Base-by-base conservation (phyloP, 306 rosid genomes). In the Gillenia trifoliata region DNA sequence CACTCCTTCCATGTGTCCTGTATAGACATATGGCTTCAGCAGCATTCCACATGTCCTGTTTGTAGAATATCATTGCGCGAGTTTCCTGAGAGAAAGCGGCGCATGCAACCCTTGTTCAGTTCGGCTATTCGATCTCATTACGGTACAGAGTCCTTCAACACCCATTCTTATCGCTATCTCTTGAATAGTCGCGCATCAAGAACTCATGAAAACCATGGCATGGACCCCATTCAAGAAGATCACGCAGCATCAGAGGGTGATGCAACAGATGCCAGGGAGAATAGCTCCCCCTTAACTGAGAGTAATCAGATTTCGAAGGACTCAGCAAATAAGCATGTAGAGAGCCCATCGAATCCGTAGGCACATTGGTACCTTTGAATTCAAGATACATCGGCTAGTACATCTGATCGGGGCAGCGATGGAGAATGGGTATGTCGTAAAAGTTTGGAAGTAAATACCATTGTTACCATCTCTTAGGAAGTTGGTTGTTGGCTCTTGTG, bases 21-120 rank as follows among this genome's bases (percentile, higher is more conserved):
- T 87, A 89, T 93, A 81, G 98, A 93, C 87, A 65, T 87, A 71
- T 93, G 98, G 98, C 90, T 93, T 83, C 97, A 85, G 81, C 98
- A 86, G 79, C 90, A 91, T 71, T 85, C 91, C 20, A 93, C 97
- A 9, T 93, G 98, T 77, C 98, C 98, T 15, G 90, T 93, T 50
- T 93, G 98, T 86, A 91, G 98, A 70, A 82, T 85, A 76, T 91
- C 96, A 6, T 43, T 93, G 83, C 87, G 86, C 0, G 88, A 89
- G 64, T 73, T 73, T 66, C 84, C 90, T 0, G 91, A 89, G 64
- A 83, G 81, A 83, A 88, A 84, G 55, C 83, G 83, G 50, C 4
- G 68, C 50, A 75, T 91, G 93, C 97, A 78, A 54, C 97, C 98
- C 22, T 69, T 89, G 81, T 89, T 77, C 84, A 86, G 93, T 73